Conservation (phyloP, 495 filamentous ascomycete genomes). For the Neurospora sp. region DNA sequence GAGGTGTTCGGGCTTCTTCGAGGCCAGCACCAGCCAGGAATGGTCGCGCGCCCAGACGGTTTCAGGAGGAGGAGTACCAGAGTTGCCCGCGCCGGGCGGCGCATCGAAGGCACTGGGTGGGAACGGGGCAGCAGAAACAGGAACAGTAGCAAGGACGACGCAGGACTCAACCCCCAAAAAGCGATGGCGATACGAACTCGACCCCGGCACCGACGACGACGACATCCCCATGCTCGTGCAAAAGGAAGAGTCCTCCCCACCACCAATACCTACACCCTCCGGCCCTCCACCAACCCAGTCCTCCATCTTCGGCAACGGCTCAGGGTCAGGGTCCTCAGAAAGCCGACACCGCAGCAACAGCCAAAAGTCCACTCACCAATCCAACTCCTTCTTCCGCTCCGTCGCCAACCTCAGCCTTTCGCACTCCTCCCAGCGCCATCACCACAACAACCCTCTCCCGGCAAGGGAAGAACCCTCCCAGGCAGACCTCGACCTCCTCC, state of each 20-base stretch:
- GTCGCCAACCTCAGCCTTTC: constrained; percentile 66
- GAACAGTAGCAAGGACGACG: constrained; percentile 15
- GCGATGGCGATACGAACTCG: constrained; percentile 80
- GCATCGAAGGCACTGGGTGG: constrained; percentile 42
- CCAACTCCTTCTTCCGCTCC: constrained; percentile 72
- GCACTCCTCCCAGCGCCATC: constrained; percentile 7
- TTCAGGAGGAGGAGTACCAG: constrained; percentile 12
- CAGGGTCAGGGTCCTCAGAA: constrained; percentile 8
- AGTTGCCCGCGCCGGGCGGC: constrained; percentile 21
- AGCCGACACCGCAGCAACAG: constrained; percentile 22
- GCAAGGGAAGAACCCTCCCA: constrained; percentile 20
- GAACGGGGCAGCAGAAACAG: constrained; percentile 27
- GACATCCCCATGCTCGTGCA: constrained; percentile 85
- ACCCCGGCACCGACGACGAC: constrained; percentile 60
- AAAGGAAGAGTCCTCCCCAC: constrained; percentile 43
- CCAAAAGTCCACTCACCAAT: constrained; percentile 33
- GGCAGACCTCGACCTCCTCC: constrained; percentile 58
- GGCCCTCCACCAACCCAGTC: constrained; percentile 1
- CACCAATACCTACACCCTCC: constrained; percentile 6
- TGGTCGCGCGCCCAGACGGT: constrained; percentile 54
- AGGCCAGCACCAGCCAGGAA: constrained; percentile 76
- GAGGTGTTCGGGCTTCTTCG: constrained; percentile 88
- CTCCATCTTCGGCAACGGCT: constrained; percentile 34
- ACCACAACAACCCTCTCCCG: constrained; percentile 20
- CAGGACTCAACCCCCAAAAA: constrained; percentile 26